These are phyloP conservation scores for Penicillium cinerascens DNA, from an alignment of 495 filamentous ascomycete genomes.

Conservation along the genomic window DNA sequence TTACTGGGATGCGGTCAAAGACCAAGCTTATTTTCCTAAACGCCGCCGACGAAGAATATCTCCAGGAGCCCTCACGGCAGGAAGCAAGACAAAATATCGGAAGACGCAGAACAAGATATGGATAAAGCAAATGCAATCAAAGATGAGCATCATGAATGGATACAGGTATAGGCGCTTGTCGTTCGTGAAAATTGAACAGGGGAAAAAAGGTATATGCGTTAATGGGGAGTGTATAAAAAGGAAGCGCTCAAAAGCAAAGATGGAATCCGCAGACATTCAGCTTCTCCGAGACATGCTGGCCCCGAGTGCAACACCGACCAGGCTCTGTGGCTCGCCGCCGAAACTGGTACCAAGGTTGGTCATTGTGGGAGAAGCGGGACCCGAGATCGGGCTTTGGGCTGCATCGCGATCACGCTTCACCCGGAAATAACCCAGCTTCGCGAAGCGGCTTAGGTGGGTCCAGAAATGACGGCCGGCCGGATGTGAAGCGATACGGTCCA, in stretches of 20 bases:
- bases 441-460: constrained; percentile 78
- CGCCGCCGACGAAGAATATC: not conserved
- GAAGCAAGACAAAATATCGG: not conserved
- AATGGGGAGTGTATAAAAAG: not conserved
- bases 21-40: not conserved
- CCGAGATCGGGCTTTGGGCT: constrained; percentile 27
- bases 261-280: constrained; percentile 2
- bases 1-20: not conserved
- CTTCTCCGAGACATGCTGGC: constrained; percentile 20
- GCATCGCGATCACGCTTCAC: constrained; percentile 62
- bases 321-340: constrained; percentile 34
- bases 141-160: not conserved
- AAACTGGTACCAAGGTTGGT: constrained; percentile 20
- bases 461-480: constrained; percentile 94
- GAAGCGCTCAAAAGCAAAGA: constrained; percentile 2
- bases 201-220: not conserved
- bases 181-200: not conserved
- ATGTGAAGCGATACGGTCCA: constrained; percentile 80
- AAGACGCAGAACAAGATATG: not conserved
- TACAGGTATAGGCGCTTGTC: not conserved
- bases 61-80: not conserved
- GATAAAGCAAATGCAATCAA: not conserved
- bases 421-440: constrained; percentile 73
- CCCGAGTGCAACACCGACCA: constrained; percentile 40
- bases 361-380: constrained; percentile 7